A percentile compares a stretch with the other conserved stretches of the same genome.
These are phyloP conservation scores for Penicillium flavigenum DNA, from an alignment of 495 filamentous ascomycete species.

Conservation along the genomic window DNA sequence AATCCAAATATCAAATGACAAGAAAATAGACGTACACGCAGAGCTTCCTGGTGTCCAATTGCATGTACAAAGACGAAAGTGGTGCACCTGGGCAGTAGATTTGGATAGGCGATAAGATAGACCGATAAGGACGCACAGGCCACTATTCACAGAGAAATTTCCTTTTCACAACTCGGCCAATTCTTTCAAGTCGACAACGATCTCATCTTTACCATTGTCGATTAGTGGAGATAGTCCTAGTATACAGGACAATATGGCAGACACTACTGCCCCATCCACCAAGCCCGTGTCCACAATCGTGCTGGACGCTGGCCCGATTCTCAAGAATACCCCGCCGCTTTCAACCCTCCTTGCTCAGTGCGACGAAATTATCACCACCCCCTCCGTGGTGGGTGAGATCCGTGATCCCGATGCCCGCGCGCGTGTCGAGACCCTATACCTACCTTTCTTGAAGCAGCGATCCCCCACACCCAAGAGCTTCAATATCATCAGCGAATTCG, in stretches of 20 bases:
- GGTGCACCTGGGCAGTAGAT: conserved; percentile 9
- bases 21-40: background rate
- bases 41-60: background rate
- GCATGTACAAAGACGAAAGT: background rate
- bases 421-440: conserved; percentile 75
- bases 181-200: conserved; percentile 11
- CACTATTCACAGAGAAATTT: conserved; percentile 33
- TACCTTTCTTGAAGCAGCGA: conserved; percentile 79
- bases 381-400: conserved; percentile 85
- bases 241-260: conserved; percentile 36
- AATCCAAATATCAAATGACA: background rate
- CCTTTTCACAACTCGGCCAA: conserved; percentile 10
- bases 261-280: conserved; percentile 30
- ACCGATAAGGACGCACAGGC: conserved; percentile 32
- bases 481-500: conserved; percentile 78
- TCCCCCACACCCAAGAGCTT: conserved; percentile 72
- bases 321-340: conserved; percentile 81
- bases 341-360: conserved; percentile 74
- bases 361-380: conserved; percentile 78
- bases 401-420: conserved; percentile 77
- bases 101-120: conserved; percentile 29
- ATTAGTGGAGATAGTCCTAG: background rate
- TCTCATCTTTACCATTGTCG: conserved; percentile 4
- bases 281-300: conserved; percentile 82
- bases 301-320: conserved; percentile 86